A percentile compares a stretch with the other conserved stretches of the same genome.
phyloP scores from a whole-genome alignment of 2,329 filamentous ascomycete species.

The Colletotrichum eremochloae region DNA sequence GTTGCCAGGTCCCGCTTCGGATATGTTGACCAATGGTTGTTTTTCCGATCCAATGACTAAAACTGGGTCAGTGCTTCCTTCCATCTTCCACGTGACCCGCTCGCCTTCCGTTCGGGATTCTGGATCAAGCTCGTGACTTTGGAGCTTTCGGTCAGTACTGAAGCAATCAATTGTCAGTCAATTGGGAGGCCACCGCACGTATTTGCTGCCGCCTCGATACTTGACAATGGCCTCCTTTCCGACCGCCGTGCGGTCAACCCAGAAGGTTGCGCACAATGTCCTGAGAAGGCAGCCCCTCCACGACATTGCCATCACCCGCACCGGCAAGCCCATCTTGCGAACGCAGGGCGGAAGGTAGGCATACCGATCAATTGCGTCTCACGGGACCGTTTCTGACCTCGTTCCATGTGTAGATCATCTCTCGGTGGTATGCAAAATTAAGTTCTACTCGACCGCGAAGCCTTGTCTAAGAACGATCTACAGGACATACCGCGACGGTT shows the following conservation, averaged over 20 bases:
- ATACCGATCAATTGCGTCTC: constrained; percentile 16
- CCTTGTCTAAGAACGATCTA: constrained; percentile 43
- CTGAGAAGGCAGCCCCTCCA: constrained; percentile 70
- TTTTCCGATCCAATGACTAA: constrained; percentile 38
- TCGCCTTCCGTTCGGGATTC: constrained; percentile 22
- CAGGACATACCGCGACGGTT: constrained; percentile 95
- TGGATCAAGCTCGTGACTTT: constrained; percentile 37
- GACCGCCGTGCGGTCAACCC: constrained; percentile 67
- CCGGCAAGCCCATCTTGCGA: constrained; percentile 94
- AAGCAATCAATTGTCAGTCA: constrained; percentile 43
- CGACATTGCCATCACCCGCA: constrained; percentile 93
- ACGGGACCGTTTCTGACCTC: constrained; percentile 3
- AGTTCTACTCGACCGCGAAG: neutral
- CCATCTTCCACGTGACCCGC: constrained; percentile 31
- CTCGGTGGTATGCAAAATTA: constrained; percentile 78
- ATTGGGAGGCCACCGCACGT: constrained; percentile 41
- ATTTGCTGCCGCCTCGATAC: constrained; percentile 28
- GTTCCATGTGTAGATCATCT: constrained; percentile 72
- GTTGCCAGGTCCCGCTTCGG: neutral
- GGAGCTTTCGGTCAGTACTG: constrained; percentile 24
- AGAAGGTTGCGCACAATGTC: constrained; percentile 60
- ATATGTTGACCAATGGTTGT: constrained; percentile 28
- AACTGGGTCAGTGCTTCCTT: constrained; percentile 22
- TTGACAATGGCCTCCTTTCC: constrained; percentile 67
- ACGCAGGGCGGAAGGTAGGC: constrained; percentile 89